Base-by-base conservation (phyloP, 2,329 filamentous ascomycete genomes). In the Didymella pomorum region DNA sequence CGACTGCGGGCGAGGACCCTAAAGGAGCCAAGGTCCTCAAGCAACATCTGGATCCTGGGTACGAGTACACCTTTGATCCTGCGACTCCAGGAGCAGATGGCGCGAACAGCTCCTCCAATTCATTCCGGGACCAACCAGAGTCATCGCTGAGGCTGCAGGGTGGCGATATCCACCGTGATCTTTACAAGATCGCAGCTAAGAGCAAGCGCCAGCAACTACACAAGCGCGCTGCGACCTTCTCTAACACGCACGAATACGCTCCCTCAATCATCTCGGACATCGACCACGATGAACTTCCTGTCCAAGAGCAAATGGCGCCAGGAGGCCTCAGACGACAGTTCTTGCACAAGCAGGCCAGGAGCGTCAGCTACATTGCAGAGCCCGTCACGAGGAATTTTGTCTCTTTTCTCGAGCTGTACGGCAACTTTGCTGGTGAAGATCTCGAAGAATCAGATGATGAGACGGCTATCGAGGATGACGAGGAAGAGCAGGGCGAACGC, bases 391-490 rank as follows among this genome's bases (percentile, higher is more conserved):
- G 82, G 58, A 90, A 87, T 70, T 93, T 93, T 71, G 85, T 92
- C 63, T 89, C 90, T 54, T 93, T 92, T 63, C 79, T 93, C 21
- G 88, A 90, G 58, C 79, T 93, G 0, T 93, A 93, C 69, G 90
- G 90, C 1, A 87, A 85, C 65, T 93, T 93, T 73, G 90, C 90
- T 3, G 90, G 90, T 49, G 90, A 93, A 72, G 88, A 92, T 59
- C 75, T 86, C 20, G 80, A 79, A 33, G 83, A 86, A 54, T 80
- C 82, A 0, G 83, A 85, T 28, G 88, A 91, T 59, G 84, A 84
- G 21, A 79, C 84, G 25, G 77, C 80, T 21, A 82, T 84, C 18
- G 80, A 81, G 10, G 82, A 83, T 2, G 81, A 82, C 11, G 81
- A 82, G 5, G 82, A 81, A 21, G 81, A 81, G n/a, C 80, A 82